Conservation (phyloP, 345 rosid genomes). For the Schrenkiella parvula region DNA sequence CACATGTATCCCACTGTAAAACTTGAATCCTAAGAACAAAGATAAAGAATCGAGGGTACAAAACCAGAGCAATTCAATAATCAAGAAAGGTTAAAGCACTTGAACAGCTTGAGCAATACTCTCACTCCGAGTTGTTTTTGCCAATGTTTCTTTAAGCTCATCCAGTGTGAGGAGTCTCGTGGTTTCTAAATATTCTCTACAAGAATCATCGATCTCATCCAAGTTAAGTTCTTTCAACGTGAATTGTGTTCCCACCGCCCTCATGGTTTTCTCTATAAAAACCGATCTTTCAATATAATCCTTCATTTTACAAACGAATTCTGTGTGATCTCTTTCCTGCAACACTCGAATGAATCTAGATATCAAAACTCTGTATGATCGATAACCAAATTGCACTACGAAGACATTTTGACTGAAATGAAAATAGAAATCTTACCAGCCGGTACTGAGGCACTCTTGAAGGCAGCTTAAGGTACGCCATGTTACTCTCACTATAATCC, state of each 20-base stretch:
- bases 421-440: constrained; percentile 27
- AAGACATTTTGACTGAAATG: background rate
- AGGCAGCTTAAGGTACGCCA: constrained; percentile 73
- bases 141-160: constrained; percentile 6
- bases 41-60: background rate
- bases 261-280: constrained; percentile 53
- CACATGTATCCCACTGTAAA: background rate
- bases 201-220: background rate
- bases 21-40: background rate
- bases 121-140: background rate
- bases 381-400: background rate
- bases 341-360: background rate
- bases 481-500: constrained; percentile 57
- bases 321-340: constrained; percentile 65
- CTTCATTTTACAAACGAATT: constrained; percentile 64
- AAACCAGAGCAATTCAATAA: background rate
- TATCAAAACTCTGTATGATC: too few species aligned
- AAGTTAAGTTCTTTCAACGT: constrained; percentile 4
- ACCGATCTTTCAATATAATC: constrained; percentile 54
- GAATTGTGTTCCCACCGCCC: constrained; percentile 39
- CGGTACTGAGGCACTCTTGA: constrained; percentile 58
- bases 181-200: constrained; percentile 4
- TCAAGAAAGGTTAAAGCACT: background rate
- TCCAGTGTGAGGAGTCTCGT: constrained; percentile 20
- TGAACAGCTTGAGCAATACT: constrained; percentile 12